phyloP scores from a whole-genome alignment of 768 basidiomycete genomes.

The Boletus pseudo-olivaceus region DNA sequence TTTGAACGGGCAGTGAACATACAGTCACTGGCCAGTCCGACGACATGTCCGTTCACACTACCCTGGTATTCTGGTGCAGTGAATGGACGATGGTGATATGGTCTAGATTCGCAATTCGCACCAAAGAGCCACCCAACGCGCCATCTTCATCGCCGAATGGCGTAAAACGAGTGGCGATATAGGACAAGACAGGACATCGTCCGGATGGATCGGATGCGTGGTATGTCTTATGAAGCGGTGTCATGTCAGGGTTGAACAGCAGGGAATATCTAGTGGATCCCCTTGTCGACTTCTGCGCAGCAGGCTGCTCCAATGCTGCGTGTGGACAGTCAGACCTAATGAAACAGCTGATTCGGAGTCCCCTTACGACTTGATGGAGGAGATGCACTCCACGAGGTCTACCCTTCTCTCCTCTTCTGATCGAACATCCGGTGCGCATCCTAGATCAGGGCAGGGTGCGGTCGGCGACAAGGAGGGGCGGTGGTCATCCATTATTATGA shows the following conservation, averaged over 20 bases:
- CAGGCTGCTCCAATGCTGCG: not conserved
- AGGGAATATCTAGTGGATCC: not conserved
- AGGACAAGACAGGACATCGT: not conserved
- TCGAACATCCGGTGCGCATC: not conserved
- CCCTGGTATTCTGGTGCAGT: not conserved
- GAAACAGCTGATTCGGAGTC: not conserved
- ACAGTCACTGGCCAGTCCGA: not conserved
- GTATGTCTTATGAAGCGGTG: slow-evolving; percentile 1
- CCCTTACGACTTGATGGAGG: not conserved
- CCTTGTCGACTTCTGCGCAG: slow-evolving; percentile 1
- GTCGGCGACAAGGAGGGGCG: slow-evolving; percentile 6
- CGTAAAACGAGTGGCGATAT: not conserved
- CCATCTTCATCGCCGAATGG: not conserved
- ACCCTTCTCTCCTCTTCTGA: not conserved
- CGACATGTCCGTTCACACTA: not conserved
- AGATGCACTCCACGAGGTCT: not conserved
- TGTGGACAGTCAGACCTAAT: not conserved
- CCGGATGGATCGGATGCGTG: not conserved
- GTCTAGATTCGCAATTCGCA: not conserved
- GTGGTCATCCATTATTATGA: not conserved
- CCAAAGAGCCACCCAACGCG: not conserved
- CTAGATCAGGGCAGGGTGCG: not conserved
- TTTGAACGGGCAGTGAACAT: not conserved
- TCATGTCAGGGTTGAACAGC: not conserved
- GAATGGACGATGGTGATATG: not conserved